Base-by-base conservation (phyloP, 495 filamentous ascomycete species). In the Tuber brumale region DNA sequence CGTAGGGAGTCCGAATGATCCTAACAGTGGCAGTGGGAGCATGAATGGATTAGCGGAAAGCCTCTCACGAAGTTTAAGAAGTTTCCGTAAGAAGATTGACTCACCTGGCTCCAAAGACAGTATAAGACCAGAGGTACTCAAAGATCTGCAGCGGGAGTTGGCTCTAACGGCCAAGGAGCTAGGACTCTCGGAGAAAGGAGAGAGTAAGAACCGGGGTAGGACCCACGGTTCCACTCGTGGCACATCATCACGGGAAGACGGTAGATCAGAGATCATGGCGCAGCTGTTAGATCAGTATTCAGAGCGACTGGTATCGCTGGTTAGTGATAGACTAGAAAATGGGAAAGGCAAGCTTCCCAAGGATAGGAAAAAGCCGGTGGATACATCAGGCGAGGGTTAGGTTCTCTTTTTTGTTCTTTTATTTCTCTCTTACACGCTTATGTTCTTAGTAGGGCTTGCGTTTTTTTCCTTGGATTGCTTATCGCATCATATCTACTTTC, bases 61-160 rank as follows among this genome's bases (percentile, higher is more conserved):
- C 44, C 76, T 83, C 69, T 80, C 78, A 12, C 73, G 81, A 66
- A 83, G 79, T 70, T 86, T 99, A 10, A 89, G 91, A 71, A 89
- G 90, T 3, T 97, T 96, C 81, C 88, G 95, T 23, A 95, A 94
- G 85, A 93, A 93, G 81, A 87, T 97, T 12, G 84, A 82, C 39
- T 74, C 76, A 44, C 46, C 89, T 37, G 89, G 77, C 57, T 74
- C 89, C 19, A 89, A 88, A 19, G 88, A 89, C 44, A 85, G 88
- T 3, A 89, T 94, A 57, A 87, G 88, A 43, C 85, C 89, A 19
- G 91, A 93, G 72, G 84, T 89, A 3, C 84, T 92, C 31, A 89
- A 89, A 57, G 92, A 96, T 81, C 86, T 97, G 9, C 92, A 95
- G 76, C 88, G 90, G 51, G 95, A 97, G 83, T 85, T 99, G 70